Percentiles rank a stretch among this genome's conserved stretches.
Evolutionary conservation across 1,139 yeast species (phyloP).

Genomic region (Nakaseomyces kungkrabaensis): DNA sequence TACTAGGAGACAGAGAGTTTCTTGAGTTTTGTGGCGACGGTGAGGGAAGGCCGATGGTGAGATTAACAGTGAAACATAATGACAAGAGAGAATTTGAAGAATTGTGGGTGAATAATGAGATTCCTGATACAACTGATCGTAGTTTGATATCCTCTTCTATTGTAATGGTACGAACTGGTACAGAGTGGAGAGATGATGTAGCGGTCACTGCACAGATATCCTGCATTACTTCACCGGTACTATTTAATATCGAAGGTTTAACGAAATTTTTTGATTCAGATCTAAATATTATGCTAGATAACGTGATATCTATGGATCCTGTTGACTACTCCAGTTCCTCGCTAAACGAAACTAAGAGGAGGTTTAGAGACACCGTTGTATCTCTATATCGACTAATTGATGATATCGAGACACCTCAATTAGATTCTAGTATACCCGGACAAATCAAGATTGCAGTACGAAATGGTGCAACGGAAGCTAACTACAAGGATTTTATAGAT

Average conservation of each 20-base stretch:
- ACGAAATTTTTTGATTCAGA: neutral
- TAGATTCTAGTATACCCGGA: constrained; percentile 46
- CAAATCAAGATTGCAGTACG: constrained; percentile 35
- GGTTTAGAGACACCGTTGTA: neutral
- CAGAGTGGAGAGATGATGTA: neutral
- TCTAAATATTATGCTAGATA: neutral
- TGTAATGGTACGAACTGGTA: neutral
- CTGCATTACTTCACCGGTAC: neutral
- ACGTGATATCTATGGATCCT: neutral
- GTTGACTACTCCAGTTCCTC: neutral
- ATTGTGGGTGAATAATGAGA: neutral
- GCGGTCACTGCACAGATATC: neutral
- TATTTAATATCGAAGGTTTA: neutral
- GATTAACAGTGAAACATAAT: neutral
- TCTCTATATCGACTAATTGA: constrained; percentile 38
- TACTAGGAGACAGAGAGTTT: neutral
- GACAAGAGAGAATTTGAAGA: neutral
- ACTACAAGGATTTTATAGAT: constrained; percentile 29
- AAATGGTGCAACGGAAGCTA: constrained; percentile 26
- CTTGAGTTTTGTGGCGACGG: neutral
- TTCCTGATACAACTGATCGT: neutral
- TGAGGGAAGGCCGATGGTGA: neutral
- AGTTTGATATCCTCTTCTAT: neutral
- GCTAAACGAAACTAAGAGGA: neutral
- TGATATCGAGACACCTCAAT: constrained; percentile 58